phyloP scores from a whole-genome alignment of 139 green algal species.

The Picochlorum sp. region DNA sequence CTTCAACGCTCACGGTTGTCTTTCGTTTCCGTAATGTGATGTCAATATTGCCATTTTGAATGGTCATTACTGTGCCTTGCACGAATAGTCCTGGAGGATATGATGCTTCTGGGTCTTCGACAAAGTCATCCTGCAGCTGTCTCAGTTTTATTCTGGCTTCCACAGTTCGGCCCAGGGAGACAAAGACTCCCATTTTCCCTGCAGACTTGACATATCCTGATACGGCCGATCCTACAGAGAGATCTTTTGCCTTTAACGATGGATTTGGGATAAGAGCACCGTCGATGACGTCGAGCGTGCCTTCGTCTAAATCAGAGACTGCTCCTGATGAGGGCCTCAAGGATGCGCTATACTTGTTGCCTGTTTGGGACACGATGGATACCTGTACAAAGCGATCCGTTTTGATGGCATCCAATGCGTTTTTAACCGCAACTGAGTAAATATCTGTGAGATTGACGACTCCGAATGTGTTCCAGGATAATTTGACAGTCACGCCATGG shows the following conservation, averaged over 20 bases:
- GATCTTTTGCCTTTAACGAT: neutral
- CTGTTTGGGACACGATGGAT: conserved; percentile 25
- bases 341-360: neutral
- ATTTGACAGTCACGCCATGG: conserved; percentile 51
- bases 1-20: conserved; percentile 13
- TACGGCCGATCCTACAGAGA: conserved; percentile 17
- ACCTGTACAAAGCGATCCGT: conserved; percentile 41
- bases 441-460: conserved; percentile 69
- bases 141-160: conserved; percentile 66
- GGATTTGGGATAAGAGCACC: neutral
- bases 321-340: conserved; percentile 48
- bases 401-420: conserved; percentile 51
- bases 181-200: conserved; percentile 48
- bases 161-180: conserved; percentile 36
- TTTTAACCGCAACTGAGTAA: conserved; percentile 51
- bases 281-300: conserved; percentile 1
- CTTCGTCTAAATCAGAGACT: conserved; percentile 5
- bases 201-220: conserved; percentile 65
- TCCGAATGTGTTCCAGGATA: conserved; percentile 33
- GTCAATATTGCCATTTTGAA: conserved; percentile 44
- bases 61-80: conserved; percentile 33
- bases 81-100: conserved; percentile 74
- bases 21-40: conserved; percentile 38
- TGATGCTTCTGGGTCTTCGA: conserved; percentile 58
- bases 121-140: conserved; percentile 67